Base-by-base conservation (phyloP, 2,329 filamentous ascomycete genomes). In the Neonectria coccinea region DNA sequence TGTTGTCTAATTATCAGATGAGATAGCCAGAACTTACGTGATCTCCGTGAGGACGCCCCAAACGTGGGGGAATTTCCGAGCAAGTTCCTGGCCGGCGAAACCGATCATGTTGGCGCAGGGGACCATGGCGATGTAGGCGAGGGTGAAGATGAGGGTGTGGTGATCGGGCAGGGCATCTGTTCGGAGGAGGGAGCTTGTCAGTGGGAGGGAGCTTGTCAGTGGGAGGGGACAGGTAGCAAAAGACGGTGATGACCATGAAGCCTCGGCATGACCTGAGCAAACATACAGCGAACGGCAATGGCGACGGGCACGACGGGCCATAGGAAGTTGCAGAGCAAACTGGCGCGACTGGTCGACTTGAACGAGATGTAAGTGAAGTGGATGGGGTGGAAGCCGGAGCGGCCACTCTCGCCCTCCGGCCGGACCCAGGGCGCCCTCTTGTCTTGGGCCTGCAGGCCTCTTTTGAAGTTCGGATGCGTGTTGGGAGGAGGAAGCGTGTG, bases 1-100 rank as follows among this genome's bases (percentile, higher is more conserved):
- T 18, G 8, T 42, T 41, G 20, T 18, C 1, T 14, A 9, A 16
- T 11, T 22, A 20, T 11, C 22, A 11, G 8, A 5, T 16, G 9
- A 29, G 25, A 11, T 14, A n/a, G 45, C 12, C 3, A 62, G 12
- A 10, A 75, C 80, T 66, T 74, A 84, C 70, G 86, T 88, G 1
- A 86, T 88, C 73, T 90, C 87, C 16, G 83, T 76, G 65, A 92
- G 76, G 11, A 92, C 84, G 27, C 89, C 90, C 53, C 89, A 78
- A 9, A 93, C 91, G 73, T 92, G 92, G 33, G 91, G 91, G 61
- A 95, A 79, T 79, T 95, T 95, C 65, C 89, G 86, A 1, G 91
- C 88, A 88, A 95, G 79, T 92, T 95, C 77, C 89, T 95, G 80
- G 5, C 78, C 85, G 5, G 79, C 75, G 45, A 81, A 86, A 2